Evolutionary conservation across 495 filamentous ascomycete species (phyloP), one percentile per base, ranked within the genome.

Genomic region (Aspergillus diversus): DNA sequence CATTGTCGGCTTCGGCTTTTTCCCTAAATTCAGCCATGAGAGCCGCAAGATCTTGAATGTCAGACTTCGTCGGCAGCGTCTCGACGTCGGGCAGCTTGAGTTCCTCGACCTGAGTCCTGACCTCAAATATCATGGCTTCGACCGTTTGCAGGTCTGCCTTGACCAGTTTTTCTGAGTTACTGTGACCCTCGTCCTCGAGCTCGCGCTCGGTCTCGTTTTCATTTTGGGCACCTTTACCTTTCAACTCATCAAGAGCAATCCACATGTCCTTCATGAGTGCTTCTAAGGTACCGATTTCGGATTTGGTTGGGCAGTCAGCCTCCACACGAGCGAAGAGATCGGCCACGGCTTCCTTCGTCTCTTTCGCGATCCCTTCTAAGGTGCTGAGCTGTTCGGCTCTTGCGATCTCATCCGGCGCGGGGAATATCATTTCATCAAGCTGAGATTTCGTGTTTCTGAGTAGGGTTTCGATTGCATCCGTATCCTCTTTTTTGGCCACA

Each of bases 391-490:
- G 90, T 31, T 93, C 89, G 54, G 91, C 90, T 57, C 83, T 89
- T 5, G 90, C 87, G n/a, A 81, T 68, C 50, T 79, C 78, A 34
- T 85, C 83, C 0, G 81, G 69, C 35, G 83, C 79, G 16, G 90
- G 86, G 48, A 93, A 84, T 16, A 81, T 80, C 48, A 95, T 76
- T 35, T 92, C 92, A 37, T 97, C 93, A 46, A 97, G 79, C 53
- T 89, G 87, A 9, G 88, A 84, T 66, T 96, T 96, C 17, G 91
- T 91, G 69, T 92, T 93, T 52, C 88, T 84, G 27, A 97, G 83
- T 50, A 97, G 83, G 0, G 88, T 92, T 72, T 97, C 92, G 59
- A 97, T 92, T n/a, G 89, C 90, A 61, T 92, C 86, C 3, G 90
- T 90, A 66, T 97, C 92, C 61, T 94, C 90, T 70, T 84, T 87